Evolutionary conservation across 2,329 filamentous ascomycete species (phyloP).

Genomic region (Colletotrichum falcatum): DNA sequence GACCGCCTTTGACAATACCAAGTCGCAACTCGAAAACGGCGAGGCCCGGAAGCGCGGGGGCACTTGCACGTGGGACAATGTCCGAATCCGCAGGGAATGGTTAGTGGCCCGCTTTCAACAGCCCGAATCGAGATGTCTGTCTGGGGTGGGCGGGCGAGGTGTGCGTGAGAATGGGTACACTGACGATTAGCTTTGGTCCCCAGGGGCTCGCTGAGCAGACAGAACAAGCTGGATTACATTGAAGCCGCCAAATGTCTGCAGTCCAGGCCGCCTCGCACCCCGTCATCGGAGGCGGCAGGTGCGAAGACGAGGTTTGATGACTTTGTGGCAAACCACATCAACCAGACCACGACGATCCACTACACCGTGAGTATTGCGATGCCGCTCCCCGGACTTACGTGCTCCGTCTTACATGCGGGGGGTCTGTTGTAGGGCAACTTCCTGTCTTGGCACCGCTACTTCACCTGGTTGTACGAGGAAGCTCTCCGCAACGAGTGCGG

Average conservation of each 20-base stretch:
- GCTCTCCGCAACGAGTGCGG: constrained; percentile 48
- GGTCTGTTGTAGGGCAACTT: constrained; percentile 43
- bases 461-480: constrained; percentile 46
- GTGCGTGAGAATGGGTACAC: background rate
- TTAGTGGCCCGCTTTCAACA: constrained; percentile 29
- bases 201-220: constrained; percentile 47
- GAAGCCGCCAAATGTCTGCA: constrained; percentile 59
- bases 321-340: constrained; percentile 62
- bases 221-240: constrained; percentile 56
- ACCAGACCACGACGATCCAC: constrained; percentile 59
- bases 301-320: constrained; percentile 62
- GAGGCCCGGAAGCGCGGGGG: constrained; percentile 39
- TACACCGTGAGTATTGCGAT: constrained; percentile 47
- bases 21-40: constrained; percentile 38
- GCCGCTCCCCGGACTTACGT: constrained; percentile 1
- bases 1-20: constrained; percentile 44
- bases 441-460: constrained; percentile 50
- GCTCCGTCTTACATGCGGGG: background rate
- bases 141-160: background rate
- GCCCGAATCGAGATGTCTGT: background rate
- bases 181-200: background rate
- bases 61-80: constrained; percentile 45
- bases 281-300: constrained; percentile 53
- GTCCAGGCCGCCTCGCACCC: constrained; percentile 51
- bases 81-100: constrained; percentile 50